Conservation (phyloP, 78 protist genomes). For the Speleostelium caveatum region DNA sequence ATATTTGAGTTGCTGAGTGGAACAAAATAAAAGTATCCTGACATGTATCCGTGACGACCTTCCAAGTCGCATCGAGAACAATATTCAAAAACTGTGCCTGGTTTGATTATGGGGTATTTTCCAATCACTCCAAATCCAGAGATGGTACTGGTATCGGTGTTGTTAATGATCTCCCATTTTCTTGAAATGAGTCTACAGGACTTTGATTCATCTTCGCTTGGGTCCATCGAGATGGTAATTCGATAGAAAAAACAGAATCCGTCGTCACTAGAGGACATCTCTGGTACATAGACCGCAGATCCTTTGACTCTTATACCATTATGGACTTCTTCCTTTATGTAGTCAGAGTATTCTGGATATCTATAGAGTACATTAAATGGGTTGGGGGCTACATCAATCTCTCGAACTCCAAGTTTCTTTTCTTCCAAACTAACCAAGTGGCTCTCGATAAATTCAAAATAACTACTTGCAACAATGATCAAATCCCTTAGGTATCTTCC, state of each 20-base stretch:
- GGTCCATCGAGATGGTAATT: conserved; percentile 40
- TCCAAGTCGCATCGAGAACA: conserved; percentile 18
- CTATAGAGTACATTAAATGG: conserved; percentile 24
- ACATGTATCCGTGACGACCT: background rate
- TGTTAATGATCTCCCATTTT: conserved; percentile 15
- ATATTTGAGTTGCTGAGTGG: background rate
- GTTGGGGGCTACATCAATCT: background rate
- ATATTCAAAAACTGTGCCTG: conserved; percentile 7
- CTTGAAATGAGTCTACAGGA: conserved; percentile 7
- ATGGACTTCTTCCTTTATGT: background rate
- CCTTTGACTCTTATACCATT: conserved; percentile 42
- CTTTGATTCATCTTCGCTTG: conserved; percentile 19
- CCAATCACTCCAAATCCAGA: background rate
- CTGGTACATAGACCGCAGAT: conserved; percentile 43
- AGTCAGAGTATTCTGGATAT: conserved; percentile 46
- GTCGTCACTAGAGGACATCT: background rate
- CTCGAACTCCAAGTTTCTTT: background rate
- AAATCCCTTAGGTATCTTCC: background rate
- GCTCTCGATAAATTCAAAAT: conserved; percentile 14
- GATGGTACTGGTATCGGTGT: background rate
- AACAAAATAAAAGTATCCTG: conserved; percentile 14
- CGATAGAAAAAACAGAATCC: conserved; percentile 17
- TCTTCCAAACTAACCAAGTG: background rate
- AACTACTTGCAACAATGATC: conserved; percentile 25
- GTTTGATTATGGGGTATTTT: background rate